Conservation (phyloP, 257 asterid species). For the Perilla frutescens region DNA sequence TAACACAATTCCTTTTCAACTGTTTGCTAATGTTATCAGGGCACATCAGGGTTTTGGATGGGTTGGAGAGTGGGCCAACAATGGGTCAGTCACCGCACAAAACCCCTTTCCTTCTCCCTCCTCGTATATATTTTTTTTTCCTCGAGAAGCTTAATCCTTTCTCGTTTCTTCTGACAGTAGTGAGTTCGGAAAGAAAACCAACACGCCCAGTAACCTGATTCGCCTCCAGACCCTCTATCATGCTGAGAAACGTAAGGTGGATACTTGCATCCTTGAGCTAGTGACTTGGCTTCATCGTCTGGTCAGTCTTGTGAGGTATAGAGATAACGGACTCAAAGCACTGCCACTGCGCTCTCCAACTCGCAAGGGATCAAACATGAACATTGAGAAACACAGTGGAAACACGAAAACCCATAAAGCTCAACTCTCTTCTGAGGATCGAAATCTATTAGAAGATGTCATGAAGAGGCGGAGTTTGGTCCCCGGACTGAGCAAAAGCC, state of each 20-base stretch:
- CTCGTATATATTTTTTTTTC: neutral
- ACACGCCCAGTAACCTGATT: slow-evolving; percentile 52
- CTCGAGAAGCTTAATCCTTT: neutral
- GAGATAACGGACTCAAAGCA: slow-evolving; percentile 61
- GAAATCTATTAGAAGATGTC: slow-evolving; percentile 70
- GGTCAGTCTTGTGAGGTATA: slow-evolving; percentile 65
- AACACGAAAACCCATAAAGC: slow-evolving; percentile 27
- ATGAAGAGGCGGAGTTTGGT: slow-evolving; percentile 62
- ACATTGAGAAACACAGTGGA: slow-evolving; percentile 6
- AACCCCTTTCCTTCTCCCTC: neutral
- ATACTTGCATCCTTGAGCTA: slow-evolving; percentile 71
- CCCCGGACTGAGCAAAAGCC: slow-evolving; percentile 87
- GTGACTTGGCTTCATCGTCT: slow-evolving; percentile 89
- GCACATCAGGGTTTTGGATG: slow-evolving; percentile 99
- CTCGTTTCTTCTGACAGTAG: slow-evolving; percentile 50
- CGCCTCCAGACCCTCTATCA: slow-evolving; percentile 93
- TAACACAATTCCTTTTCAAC: slow-evolving; percentile 34
- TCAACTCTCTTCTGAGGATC: slow-evolving; percentile 74
- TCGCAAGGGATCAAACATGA: slow-evolving; percentile 46
- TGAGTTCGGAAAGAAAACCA: slow-evolving; percentile 75
- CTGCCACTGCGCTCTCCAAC: slow-evolving; percentile 64
- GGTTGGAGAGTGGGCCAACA: slow-evolving; percentile 99
- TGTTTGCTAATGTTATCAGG: slow-evolving; percentile 52
- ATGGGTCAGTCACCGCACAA: slow-evolving; percentile 64
- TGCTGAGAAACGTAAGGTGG: slow-evolving; percentile 78